Base-by-base conservation (phyloP, 805 yeast species). In the Wickerhamomyces sydowiorum region DNA sequence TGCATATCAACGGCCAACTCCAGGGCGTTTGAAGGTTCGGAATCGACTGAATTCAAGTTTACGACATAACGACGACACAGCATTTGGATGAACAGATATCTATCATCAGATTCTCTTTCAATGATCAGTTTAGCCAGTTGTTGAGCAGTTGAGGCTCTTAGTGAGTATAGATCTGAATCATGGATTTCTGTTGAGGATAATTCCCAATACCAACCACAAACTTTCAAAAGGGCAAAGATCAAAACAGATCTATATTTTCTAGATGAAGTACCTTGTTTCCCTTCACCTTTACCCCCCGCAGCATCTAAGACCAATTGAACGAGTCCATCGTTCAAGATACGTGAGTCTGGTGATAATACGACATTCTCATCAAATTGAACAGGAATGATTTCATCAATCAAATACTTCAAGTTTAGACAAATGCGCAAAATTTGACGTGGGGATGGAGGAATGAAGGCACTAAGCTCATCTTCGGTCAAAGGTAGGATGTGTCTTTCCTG, bases 1-100 rank as follows among this genome's bases (percentile, higher is more conserved):
- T 88, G 96, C 76, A 80, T 76, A 56, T 88, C 96, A 22, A 86
- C 88, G 0, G 96, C 95, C 53, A 87, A 61, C 58, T 88, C 96
- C 48, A 88, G 64, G 0, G 89, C 95, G 61, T 77, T 82, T n/a
- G 73, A 63, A 0, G 95, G 91, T 5, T 59, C 69, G 1, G 79
- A 62, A 49, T 82, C 89, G 23, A 58, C 70, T 37, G 78, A 84
- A 50, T 80, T 74, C 37, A 84, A 68, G 48, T 74, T 76, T 49
- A 86, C 79, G 21, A 76, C 67, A 62, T 80, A 88, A 24, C 95
- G 69, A 53, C 81, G 89, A 56, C 91, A 82, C 18, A 88, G 68
- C 81, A 88, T 75, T 23, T 82, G 80, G 52, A 85, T 71, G 56
- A 87, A 85, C 49, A 86, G 64, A 56, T 78, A 78, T 42, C 73